phyloP scores from a whole-genome alignment of 2,329 filamentous ascomycete species.

The Penicillium sumatraense region DNA sequence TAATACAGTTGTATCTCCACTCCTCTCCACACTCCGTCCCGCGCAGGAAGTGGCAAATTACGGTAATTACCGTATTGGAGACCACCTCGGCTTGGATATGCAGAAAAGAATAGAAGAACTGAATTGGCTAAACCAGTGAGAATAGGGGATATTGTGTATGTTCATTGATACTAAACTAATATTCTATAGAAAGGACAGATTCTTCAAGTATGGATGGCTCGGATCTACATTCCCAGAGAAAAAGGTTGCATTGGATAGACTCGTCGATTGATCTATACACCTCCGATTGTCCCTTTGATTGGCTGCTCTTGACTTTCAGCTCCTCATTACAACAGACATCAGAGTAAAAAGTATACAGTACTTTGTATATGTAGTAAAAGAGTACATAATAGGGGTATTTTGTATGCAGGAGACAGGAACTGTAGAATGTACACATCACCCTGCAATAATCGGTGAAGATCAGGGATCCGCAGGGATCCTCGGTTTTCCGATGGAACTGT shows the following conservation, averaged over 20 bases:
- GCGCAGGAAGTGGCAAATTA: conserved; percentile 14
- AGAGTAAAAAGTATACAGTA: too few relatives aligned
- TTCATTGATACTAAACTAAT: too few relatives aligned
- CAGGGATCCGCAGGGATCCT: neutral
- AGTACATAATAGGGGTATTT: too few relatives aligned
- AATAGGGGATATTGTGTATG: too few relatives aligned
- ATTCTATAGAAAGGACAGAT: too few relatives aligned
- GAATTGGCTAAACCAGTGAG: too few relatives aligned
- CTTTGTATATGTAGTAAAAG: too few relatives aligned
- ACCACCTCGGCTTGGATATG: neutral
- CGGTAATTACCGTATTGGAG: conserved; percentile 7
- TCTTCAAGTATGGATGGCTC: conserved; percentile 1
- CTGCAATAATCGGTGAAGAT: neutral
- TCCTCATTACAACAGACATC: neutral
- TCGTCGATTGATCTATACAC: neutral
- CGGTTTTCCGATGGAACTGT: too few relatives aligned
- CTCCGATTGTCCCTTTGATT: neutral
- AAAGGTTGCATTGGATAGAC: neutral
- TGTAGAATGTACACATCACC: neutral
- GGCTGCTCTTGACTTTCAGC: neutral
- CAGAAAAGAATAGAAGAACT: too few relatives aligned
- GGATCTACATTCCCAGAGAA: neutral
- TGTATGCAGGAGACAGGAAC: too few relatives aligned
- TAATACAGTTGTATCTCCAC: conserved; percentile 28
- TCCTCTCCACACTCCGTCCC: conserved; percentile 11